Base-by-base conservation (phyloP, 2,329 filamentous ascomycete species). In the Cladosporium sp. region DNA sequence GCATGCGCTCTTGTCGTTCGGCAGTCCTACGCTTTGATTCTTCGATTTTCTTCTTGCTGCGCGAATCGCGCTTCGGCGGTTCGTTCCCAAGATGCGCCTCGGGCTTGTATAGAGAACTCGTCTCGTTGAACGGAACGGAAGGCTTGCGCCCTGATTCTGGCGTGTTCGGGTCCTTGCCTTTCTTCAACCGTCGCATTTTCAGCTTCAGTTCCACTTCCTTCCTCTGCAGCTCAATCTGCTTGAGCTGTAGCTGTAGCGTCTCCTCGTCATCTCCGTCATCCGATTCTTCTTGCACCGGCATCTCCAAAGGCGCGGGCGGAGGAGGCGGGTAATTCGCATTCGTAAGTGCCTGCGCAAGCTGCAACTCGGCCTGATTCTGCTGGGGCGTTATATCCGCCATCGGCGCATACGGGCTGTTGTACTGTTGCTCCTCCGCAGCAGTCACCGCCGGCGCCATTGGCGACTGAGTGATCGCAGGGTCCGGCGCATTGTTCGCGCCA, bases 41-140 rank as follows among this genome's bases (percentile, higher is more conserved):
- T 43, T 69, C 65, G 37, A 68, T 67, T 58, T 69, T 69, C 57
- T 67, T 68, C 57, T 69, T 68, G 54, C 64, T 67, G 37, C 66
- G 58, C 19, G 65, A 68, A 52, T 69, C 67, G 13, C 67, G 60
- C 52, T 68, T 67, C 7, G 61, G 61, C 33, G 55, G 58, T 9
- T 56, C 58, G 13, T 42, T 48, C 13, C 43, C 49, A 16, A 34
- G 34, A 28, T 37, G 42, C 6, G 37, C 34, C 6, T n/a, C 28
- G 10, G 63, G 61, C n/a, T 58, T 57, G 14, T 52, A 54, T 22
- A 35, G 55, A 37, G 35, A 59, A 45, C 22, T 58, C 48, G 9
- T 63, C 59, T 45, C 65, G 58, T 56, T 59, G 64, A 32, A 63
- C 55, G 28, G 52, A 55, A 19, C 53, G 49, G 34, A 53, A 48